Conservation (phyloP, 1,284 basidiomycete species). For the Malassezia sp. region DNA sequence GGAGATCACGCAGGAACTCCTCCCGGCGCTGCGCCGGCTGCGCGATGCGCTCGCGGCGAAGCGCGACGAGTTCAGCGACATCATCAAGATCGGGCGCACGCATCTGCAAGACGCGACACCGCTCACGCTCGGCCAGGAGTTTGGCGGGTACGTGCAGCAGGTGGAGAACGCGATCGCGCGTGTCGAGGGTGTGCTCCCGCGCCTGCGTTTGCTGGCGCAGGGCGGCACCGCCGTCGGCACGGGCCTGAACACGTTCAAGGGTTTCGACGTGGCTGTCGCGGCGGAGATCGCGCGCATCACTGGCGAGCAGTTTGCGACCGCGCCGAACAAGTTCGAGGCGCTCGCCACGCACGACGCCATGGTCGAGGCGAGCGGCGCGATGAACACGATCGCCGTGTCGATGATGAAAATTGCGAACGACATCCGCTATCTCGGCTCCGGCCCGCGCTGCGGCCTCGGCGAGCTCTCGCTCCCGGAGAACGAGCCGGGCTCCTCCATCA, state of each 20-base stretch:
- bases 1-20: slow-evolving; percentile 66
- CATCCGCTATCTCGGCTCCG: slow-evolving; percentile 92
- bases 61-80: slow-evolving; percentile 54
- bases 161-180: slow-evolving; percentile 80
- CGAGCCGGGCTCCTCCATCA: slow-evolving; percentile 97
- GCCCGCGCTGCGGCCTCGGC: slow-evolving; percentile 91
- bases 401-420: slow-evolving; percentile 99
- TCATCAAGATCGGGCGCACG: slow-evolving; percentile 98
- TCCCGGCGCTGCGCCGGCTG: slow-evolving; percentile 77
- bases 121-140: slow-evolving; percentile 93
- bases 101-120: slow-evolving; percentile 96
- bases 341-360: slow-evolving; percentile 93
- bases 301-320: slow-evolving; percentile 81
- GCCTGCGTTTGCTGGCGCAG: slow-evolving; percentile 82
- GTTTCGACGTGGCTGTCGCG: slow-evolving; percentile 90
- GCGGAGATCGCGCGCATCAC: slow-evolving; percentile 83
- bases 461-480: slow-evolving; percentile 93
- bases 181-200: slow-evolving; percentile 69
- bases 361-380: slow-evolving; percentile 88
- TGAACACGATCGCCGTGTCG: slow-evolving; percentile 87
- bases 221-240: slow-evolving; percentile 96
- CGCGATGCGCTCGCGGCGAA: slow-evolving; percentile 69
- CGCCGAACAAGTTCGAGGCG: slow-evolving; percentile 99
- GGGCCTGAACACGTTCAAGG: slow-evolving; percentile 89
- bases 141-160: slow-evolving; percentile 95